Percentiles rank a stretch among this genome's conserved stretches.
These are phyloP conservation scores for Parsonsia alboflavescens DNA, from an alignment of 257 asterid genomes.

Conservation along the genomic window DNA sequence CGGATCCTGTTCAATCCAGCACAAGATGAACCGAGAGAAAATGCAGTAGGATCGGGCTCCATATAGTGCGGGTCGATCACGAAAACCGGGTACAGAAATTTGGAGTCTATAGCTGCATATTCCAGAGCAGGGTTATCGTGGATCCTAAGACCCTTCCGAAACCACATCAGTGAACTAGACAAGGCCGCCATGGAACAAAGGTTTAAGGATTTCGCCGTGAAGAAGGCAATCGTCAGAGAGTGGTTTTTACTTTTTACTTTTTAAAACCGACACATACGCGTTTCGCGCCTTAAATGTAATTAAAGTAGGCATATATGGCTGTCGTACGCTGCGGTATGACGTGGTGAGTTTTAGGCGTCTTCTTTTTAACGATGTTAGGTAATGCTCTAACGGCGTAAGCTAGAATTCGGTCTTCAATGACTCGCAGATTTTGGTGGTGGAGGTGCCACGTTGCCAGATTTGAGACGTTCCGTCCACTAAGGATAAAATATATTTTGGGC, in stretches of 20 bases:
- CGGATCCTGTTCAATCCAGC: conserved; percentile 83
- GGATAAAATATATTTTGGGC: neutral
- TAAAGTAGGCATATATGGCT: conserved; percentile 6
- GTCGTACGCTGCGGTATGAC: conserved; percentile 37
- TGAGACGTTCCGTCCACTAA: no score
- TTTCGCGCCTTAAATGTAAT: conserved; percentile 50
- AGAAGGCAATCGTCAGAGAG: neutral
- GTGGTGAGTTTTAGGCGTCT: conserved; percentile 28
- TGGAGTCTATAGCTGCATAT: conserved; percentile 54
- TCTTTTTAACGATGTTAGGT: neutral
- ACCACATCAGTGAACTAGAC: conserved; percentile 75
- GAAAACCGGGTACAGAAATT: conserved; percentile 68
- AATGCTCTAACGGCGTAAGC: conserved; percentile 23
- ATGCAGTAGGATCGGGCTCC: conserved; percentile 70
- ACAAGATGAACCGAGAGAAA: conserved; percentile 62
- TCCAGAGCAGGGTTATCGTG: conserved; percentile 94
- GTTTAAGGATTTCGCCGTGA: neutral
- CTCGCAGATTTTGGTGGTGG: conserved; percentile 25
- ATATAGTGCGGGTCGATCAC: conserved; percentile 92
- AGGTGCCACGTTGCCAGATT: conserved; percentile 40
- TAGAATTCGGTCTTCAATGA: neutral
- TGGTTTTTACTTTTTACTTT: conserved; percentile 12
- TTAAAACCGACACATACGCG: conserved; percentile 36
- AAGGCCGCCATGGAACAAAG: conserved; percentile 41
- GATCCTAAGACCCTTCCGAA: conserved; percentile 78